Evolutionary conservation across 495 filamentous ascomycete species (phyloP), one percentile per base, ranked within the genome.

Genomic region (Xanthoparmelia taractica): DNA sequence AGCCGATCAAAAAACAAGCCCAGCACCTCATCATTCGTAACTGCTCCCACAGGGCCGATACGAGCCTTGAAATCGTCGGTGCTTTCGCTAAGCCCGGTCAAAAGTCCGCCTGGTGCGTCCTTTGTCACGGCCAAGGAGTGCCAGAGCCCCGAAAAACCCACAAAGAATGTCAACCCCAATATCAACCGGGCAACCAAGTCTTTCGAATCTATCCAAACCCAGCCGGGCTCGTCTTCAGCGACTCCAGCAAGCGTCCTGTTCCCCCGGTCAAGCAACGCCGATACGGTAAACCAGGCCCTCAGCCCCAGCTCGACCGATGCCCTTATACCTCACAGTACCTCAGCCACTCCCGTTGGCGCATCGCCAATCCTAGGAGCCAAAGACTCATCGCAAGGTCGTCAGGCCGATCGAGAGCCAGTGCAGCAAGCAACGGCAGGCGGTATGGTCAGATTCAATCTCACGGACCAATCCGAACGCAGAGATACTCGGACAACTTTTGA

Each of bases 391-490:
- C 59, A 61, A 29, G 17, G 4, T 12, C 23, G 18, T 20, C 33
- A 17, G 18, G 36, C 2, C 8, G 36, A 17, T 33, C 23, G 13
- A n/a, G 33, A 54, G 27, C 50, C 27, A 41, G 36, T 40, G 31
- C 56, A 38, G 20, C 59, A 57, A 45, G 17, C 58, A 27, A 47
- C 57, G 34, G 57, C 50, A 43, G 61, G 47, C 25, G 72, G 72
- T 8, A 50, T 73, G 52, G 70, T 76, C 18, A 76, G 73, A 48
- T 79, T 78, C 67, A 79, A 80, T 65, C 38, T 83, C 29, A 73
- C 79, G 50, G 76, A 81, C 54, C 78, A 81, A 43, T 56, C 77
- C 25, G 65, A 68, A 34, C 66, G 78, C 37, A 74, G 73, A 52
- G 72, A 80, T 25, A 50, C 48, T 27, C 56, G 50, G 31, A 70